These are phyloP conservation scores for Colletotrichum simmondsii DNA, from an alignment of 2,329 filamentous ascomycete genomes.

Conservation along the genomic window DNA sequence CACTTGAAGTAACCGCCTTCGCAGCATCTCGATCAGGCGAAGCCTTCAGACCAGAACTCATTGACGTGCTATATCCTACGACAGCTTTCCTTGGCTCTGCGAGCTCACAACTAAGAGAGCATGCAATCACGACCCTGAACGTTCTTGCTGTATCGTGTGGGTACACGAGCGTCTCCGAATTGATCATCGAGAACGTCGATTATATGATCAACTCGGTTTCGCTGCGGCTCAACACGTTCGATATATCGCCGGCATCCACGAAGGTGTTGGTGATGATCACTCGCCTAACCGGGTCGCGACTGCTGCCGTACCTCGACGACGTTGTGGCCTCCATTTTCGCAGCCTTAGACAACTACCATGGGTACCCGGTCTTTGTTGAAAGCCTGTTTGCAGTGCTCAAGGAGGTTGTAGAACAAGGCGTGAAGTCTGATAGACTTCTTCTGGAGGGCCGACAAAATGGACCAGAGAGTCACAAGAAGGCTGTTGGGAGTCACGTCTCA, in stretches of 20 bases:
- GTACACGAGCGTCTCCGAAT: constrained; percentile 78
- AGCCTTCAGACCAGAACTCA: constrained; percentile 84
- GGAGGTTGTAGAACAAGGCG: constrained; percentile 85
- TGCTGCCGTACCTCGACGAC: constrained; percentile 92
- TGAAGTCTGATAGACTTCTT: constrained; percentile 65
- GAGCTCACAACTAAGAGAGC: constrained; percentile 74
- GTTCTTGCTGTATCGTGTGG: constrained; percentile 79
- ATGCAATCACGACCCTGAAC: constrained; percentile 87
- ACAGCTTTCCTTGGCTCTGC: constrained; percentile 85
- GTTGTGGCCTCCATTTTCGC: constrained; percentile 91
- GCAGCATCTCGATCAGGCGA: constrained; percentile 74
- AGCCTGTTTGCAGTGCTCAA: constrained; percentile 84
- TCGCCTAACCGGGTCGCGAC: constrained; percentile 79
- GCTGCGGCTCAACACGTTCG: constrained; percentile 88
- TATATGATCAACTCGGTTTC: constrained; percentile 96
- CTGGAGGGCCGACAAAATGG: constrained; percentile 52
- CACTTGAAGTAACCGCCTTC: constrained; percentile 83
- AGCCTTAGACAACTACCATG: constrained; percentile 93
- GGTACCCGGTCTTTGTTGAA: constrained; percentile 88
- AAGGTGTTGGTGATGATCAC: constrained; percentile 97
- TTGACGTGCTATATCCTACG: constrained; percentile 92
- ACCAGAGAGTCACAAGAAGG: constrained; percentile 55
- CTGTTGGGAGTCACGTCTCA: constrained; percentile 42
- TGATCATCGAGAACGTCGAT: constrained; percentile 92
- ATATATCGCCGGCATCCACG: constrained; percentile 90